Base-by-base conservation (phyloP, 192 early-diverging fungal species). In the Coemansia sp. region DNA sequence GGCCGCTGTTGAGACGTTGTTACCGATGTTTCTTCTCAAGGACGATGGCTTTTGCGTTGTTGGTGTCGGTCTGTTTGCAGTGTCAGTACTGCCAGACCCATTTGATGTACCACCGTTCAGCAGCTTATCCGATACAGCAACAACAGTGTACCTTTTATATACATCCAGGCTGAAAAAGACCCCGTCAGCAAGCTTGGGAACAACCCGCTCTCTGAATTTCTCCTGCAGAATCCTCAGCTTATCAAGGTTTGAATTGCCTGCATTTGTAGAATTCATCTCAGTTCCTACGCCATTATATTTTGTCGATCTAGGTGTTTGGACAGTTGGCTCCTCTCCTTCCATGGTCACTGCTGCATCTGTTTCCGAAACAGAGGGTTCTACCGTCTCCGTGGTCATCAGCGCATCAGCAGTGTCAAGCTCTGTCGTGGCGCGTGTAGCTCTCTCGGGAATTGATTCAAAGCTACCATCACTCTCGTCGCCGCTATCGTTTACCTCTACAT, bases 31-130 rank as follows among this genome's bases (percentile, higher is more conserved):
- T 34, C 31, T 12, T 31, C 53, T 48, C 20, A 77, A 39, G 4
- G 75, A 77, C 2, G 75, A 77, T 23, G 70, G 75, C 63, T 77
- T 77, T n/a, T 77, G 75, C 15, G 58, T 8, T 1, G 61, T 37
- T 15, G 42, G 39, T 21, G 28, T 29, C 30, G 46, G 30, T 20
- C 16, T 56, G n/a, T n/a, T 20, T 56, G 29, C 3, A 56, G 30
- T 34, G 12, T 34, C 28, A 13, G 56, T 25, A 12, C 59, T 23
- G 1, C 31, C 48, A n/a, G 57, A 2, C 12, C 10, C 40, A n/a
- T 21, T 25, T 0, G 49, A 7, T 23, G 25, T 1, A 2, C 15
- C 45, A 7, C 21, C 31, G 2, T 33, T 18, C 37, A 56, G n/a
- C 16, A 30, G 13, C 29, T 12, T 16, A 10, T 18, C 30, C 3